Evolutionary conservation across 768 basidiomycete genomes (phyloP).

Genomic region (Favolaschia claudopus): DNA sequence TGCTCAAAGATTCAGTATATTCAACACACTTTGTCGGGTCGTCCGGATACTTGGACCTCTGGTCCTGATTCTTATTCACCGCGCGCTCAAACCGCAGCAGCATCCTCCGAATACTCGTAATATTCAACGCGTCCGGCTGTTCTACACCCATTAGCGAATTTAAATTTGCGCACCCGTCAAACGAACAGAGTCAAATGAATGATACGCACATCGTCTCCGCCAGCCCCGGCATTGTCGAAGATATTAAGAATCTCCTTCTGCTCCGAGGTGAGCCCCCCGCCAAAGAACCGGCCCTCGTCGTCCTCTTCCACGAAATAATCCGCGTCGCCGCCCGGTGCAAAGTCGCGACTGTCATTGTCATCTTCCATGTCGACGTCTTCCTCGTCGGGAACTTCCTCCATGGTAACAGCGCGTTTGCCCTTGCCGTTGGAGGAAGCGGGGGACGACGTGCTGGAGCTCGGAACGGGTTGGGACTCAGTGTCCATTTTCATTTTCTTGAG

Average conservation of each 20-base stretch:
- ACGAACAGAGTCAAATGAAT: no score
- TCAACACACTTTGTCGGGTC: slow-evolving; percentile 89
- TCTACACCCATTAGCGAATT: slow-evolving; percentile 30
- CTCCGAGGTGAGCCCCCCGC: slow-evolving; percentile 89
- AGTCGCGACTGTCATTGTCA: slow-evolving; percentile 50
- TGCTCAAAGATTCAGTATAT: no score
- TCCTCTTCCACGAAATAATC: slow-evolving; percentile 94
- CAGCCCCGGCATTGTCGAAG: slow-evolving; percentile 70
- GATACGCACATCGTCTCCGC: slow-evolving; percentile 70
- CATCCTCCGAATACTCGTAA: slow-evolving; percentile 74
- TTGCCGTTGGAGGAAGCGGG: slow-evolving; percentile 28
- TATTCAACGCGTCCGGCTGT: slow-evolving; percentile 72
- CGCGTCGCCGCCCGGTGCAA: slow-evolving; percentile 87
- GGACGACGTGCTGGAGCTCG: slow-evolving; percentile 10
- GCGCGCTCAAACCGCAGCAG: slow-evolving; percentile 87
- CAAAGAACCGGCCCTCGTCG: slow-evolving; percentile 91
- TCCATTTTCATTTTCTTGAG: slow-evolving; percentile 81
- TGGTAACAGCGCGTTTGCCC: slow-evolving; percentile 54
- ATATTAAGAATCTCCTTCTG: slow-evolving; percentile 97
- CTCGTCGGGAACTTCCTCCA: slow-evolving; percentile 70
- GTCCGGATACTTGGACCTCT: slow-evolving; percentile 92
- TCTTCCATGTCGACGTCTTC: slow-evolving; percentile 48
- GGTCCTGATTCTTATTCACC: slow-evolving; percentile 94
- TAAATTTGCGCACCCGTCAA: no score
- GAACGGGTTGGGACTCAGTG: slow-evolving; percentile 27